A percentile compares a stretch with the other conserved stretches of the same genome.
Evolutionary conservation across 2,329 filamentous ascomycete genomes (phyloP).

Genomic region (Lasiodiplodia hormozganensis): DNA sequence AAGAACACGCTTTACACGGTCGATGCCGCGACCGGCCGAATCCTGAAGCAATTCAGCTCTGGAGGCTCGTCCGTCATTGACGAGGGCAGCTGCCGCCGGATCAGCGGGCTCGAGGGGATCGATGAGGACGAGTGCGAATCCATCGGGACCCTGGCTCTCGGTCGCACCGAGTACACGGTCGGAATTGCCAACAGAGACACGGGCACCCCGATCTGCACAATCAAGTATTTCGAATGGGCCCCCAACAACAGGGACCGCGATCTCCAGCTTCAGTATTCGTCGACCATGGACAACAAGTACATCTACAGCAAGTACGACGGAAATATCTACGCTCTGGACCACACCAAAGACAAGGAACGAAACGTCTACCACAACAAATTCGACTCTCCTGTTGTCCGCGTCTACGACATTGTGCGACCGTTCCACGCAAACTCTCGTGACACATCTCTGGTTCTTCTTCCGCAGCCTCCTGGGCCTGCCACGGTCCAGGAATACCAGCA

Average conservation of each 20-base stretch:
- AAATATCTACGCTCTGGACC: conserved; percentile 79
- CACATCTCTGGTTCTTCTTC: conserved; percentile 80
- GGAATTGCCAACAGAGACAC: conserved; percentile 78
- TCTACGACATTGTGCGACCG: conserved; percentile 86
- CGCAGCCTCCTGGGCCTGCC: conserved; percentile 77
- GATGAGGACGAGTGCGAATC: conserved; percentile 77
- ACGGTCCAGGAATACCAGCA: conserved; percentile 49
- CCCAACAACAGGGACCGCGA: conserved; percentile 92
- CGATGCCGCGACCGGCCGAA: conserved; percentile 82
- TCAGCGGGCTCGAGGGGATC: conserved; percentile 57
- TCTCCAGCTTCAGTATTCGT: conserved; percentile 80
- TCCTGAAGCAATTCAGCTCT: conserved; percentile 84
- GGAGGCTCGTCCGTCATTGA: conserved; percentile 71
- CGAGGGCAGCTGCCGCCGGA: conserved; percentile 69
- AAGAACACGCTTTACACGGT: conserved; percentile 88
- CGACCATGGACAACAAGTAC: conserved; percentile 85
- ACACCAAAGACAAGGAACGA: conserved; percentile 56
- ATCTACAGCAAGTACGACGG: conserved; percentile 89
- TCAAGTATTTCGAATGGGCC: conserved; percentile 93
- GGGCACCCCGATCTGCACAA: conserved; percentile 79
- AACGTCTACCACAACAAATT: conserved; percentile 64
- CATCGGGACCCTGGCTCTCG: conserved; percentile 80
- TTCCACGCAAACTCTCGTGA: conserved; percentile 70
- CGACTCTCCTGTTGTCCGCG: conserved; percentile 78
- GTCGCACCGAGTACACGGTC: conserved; percentile 88